Evolutionary conservation across 176 grass and related monocot species (phyloP), one percentile per base, ranked within the genome.

Genomic region (Elaeis guineensis): DNA sequence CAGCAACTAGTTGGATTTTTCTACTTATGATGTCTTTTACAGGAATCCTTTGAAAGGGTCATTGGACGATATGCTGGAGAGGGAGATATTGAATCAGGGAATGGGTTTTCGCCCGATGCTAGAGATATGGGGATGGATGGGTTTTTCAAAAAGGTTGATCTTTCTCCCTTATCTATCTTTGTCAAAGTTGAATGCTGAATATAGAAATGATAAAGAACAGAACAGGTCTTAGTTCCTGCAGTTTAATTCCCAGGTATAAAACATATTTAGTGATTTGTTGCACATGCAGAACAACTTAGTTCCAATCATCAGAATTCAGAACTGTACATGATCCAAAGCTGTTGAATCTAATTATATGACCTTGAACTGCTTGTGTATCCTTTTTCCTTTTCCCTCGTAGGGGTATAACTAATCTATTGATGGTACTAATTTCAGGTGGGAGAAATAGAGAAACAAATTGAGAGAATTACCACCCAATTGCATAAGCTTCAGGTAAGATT

Each of bases 11-110:
- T 12, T 44, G 35, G 11, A 44, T 44, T 44, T 44, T 44, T 11
- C 35, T 44, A 2, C 35, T 17, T 20, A 19, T 6, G 19, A 63
- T 72, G 49, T 17, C 51, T 35, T 57, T 51, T 15, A 24, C 63
- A 83, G 80, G 80, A 78, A 68, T 83, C 80, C 3, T 83, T 83
- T 48, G 80, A 73, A 51, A 83, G 80, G 69, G 55, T 83, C 16
- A 58, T 48, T 22, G 80, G 80, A 4, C 55, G 62, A 16, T 83
- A 78, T 50, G 62, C 80, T 2, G 80, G 80, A 61, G 80, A 83
- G 22, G 25, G 17, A 19, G 56, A 67, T 17, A 48, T 19, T 14
- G 52, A 63, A 32, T 72, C 69, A 5, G 57, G 57, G 12, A 12
- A 44, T 11, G 24, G 61, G 2, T 57, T 69, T 78, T 69, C 74